Evolutionary conservation across 2,329 filamentous ascomycete genomes (phyloP).

Genomic region (Aspergillus caelatus): DNA sequence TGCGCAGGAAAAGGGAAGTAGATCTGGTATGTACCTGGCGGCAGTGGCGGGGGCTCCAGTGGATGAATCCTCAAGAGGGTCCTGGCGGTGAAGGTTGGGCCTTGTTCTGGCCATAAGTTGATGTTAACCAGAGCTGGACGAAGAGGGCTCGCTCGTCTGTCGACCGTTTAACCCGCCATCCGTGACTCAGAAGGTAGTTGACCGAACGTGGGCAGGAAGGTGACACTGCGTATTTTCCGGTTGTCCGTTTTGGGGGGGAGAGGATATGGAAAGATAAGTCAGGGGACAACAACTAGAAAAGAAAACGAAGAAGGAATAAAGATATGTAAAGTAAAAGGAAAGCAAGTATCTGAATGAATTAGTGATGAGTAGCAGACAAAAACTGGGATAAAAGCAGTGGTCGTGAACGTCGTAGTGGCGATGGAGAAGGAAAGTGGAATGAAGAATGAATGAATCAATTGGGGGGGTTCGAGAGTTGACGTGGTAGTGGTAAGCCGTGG

Average conservation of each 20-base stretch:
- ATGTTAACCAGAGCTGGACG: constrained; percentile 35
- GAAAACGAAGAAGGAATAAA: background rate
- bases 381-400: constrained; percentile 9
- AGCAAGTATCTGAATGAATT: background rate
- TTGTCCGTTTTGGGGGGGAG: constrained; percentile 15
- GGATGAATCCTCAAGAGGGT: constrained; percentile 45
- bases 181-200: constrained; percentile 27
- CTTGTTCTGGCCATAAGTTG: constrained; percentile 53
- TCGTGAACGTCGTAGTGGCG: constrained; percentile 8
- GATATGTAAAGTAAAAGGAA: constrained; percentile 1
- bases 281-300: constrained; percentile 1
- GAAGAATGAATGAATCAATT: constrained; percentile 12
- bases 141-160: constrained; percentile 34
- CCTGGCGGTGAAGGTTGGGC: constrained; percentile 47
- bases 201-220: constrained; percentile 26
- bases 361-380: background rate
- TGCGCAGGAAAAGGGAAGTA: constrained; percentile 20
- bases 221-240: constrained; percentile 13
- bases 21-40: constrained; percentile 40
- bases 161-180: constrained; percentile 48
- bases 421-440: constrained; percentile 12
- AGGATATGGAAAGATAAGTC: constrained; percentile 14
- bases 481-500: constrained; percentile 34
- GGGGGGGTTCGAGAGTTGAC: constrained; percentile 19
- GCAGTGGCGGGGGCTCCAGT: constrained; percentile 34